phyloP scores from a whole-genome alignment of 345 rosid genomes.

The Eucalyptus pumila region DNA sequence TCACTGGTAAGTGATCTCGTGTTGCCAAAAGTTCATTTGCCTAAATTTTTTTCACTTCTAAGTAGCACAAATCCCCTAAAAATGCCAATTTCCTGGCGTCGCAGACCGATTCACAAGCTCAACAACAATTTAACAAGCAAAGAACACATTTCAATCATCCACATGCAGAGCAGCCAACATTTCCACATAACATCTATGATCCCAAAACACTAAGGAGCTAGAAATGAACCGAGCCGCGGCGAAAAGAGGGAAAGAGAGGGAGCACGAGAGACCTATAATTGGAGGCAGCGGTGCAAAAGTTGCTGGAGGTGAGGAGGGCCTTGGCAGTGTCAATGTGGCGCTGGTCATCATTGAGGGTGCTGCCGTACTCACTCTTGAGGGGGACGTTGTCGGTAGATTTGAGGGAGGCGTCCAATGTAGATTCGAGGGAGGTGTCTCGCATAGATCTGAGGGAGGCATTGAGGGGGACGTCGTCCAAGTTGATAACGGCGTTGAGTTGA shows the following conservation, averaged over 20 bases:
- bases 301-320: slow-evolving; percentile 61
- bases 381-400: too few relatives aligned
- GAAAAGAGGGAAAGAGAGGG: neutral
- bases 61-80: neutral
- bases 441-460: accelerated
- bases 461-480: too few relatives aligned
- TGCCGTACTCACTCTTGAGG: slow-evolving; percentile 81
- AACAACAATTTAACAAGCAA: neutral
- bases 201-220: neutral
- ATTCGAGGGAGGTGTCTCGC: accelerated
- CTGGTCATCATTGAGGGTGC: slow-evolving; percentile 93
- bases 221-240: neutral
- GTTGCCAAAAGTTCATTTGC: too few relatives aligned
- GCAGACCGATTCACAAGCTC: neutral
- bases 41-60: too few relatives aligned
- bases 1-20: too few relatives aligned
- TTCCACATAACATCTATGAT: neutral
- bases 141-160: neutral
- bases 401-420: too few relatives aligned
- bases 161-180: neutral
- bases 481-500: accelerated
- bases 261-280: slow-evolving; percentile 41
- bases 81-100: neutral
- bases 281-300: slow-evolving; percentile 41
- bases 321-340: slow-evolving; percentile 89